Evolutionary conservation across 176 grass and related monocot species (phyloP).

Genomic region (Hordeum marinum): DNA sequence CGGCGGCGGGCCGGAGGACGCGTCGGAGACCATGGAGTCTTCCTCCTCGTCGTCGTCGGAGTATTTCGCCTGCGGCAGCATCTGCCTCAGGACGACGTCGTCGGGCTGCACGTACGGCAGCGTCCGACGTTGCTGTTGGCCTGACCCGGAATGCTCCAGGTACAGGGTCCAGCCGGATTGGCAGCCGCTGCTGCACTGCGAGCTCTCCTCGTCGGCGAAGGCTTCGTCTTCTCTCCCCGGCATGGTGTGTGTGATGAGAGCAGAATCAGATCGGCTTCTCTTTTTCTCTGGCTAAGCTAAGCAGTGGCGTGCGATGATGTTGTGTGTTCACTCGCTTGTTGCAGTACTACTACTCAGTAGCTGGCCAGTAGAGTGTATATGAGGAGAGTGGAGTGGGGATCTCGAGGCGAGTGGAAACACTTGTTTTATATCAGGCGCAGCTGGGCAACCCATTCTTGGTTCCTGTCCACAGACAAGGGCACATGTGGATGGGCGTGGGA

Average conservation of each 20-base stretch:
- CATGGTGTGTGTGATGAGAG: constrained; percentile 12
- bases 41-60: constrained; percentile 41
- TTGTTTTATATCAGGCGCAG: constrained; percentile 27
- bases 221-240: constrained; percentile 5
- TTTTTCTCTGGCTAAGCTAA: not conserved
- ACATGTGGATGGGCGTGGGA: constrained; percentile 19
- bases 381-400: constrained; percentile 27
- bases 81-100: not conserved
- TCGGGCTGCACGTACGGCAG: not conserved
- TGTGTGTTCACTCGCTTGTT: not conserved
- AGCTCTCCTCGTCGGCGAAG: constrained; percentile 23
- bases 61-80: not conserved
- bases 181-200: constrained; percentile 70
- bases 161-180: constrained; percentile 89
- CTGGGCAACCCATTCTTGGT: not conserved
- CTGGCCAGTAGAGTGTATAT: constrained; percentile 15
- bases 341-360: not conserved
- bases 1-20: constrained; percentile 66
- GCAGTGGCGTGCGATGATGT: not conserved
- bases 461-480: constrained; percentile 6
- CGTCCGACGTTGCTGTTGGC: not conserved
- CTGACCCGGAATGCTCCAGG: constrained; percentile 48
- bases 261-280: not conserved
- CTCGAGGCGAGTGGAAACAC: constrained; percentile 22
- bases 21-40: constrained; percentile 86